Conservation (phyloP, 805 yeast species). For the Hanseniaspora guilliermondii region DNA sequence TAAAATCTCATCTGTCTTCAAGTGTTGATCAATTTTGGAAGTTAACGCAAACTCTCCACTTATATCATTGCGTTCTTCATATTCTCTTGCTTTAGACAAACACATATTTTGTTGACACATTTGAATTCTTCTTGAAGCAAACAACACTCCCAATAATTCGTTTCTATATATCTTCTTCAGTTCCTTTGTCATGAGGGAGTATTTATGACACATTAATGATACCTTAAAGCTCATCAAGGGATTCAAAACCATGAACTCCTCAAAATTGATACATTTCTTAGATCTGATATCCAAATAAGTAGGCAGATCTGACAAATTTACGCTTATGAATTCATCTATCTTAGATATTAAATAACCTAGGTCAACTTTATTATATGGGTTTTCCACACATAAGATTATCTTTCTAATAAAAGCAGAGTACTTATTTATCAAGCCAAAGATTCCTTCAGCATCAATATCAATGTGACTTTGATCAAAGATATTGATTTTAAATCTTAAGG, state of each 20-base stretch:
- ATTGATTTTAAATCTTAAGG: not conserved
- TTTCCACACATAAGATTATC: not conserved
- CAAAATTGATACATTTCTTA: not conserved
- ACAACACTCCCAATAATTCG: not conserved
- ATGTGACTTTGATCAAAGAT: not conserved
- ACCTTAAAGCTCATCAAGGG: not conserved
- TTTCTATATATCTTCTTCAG: not conserved
- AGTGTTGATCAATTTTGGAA: not conserved
- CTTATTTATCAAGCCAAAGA: not conserved
- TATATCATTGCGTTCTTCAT: not conserved
- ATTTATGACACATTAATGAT: not conserved
- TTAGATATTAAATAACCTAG: not conserved
- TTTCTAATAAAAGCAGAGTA: not conserved
- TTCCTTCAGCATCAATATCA: not conserved
- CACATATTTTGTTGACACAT: not conserved
- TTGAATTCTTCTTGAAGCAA: not conserved
- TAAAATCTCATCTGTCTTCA: not conserved
- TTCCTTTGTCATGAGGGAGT: not conserved
- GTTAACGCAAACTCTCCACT: not conserved
- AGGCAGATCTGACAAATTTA: not conserved
- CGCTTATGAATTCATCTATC: not conserved
- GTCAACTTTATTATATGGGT: conserved; percentile 4
- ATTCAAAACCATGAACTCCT: not conserved
- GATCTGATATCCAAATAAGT: not conserved
- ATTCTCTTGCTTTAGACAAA: not conserved